Evolutionary conservation across 768 basidiomycete species (phyloP).

Genomic region (Russula sp.): DNA sequence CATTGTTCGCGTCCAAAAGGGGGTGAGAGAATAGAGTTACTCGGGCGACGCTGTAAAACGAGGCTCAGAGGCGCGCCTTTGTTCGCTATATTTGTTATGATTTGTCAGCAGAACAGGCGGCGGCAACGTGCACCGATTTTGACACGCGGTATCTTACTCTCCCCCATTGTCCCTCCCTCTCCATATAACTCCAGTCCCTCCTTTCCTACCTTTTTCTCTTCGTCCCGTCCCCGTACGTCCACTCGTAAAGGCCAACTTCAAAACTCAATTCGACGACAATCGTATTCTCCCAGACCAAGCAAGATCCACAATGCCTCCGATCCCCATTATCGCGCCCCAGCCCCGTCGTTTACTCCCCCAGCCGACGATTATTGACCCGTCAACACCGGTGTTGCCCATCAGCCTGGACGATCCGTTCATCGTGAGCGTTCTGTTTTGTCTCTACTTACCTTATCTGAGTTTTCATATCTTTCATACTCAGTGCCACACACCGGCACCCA

Average conservation of each 20-base stretch:
- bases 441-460: background rate
- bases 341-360: constrained; percentile 14
- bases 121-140: constrained; percentile 20
- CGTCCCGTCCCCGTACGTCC: background rate
- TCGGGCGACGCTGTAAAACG: constrained; percentile 22
- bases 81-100: constrained; percentile 17
- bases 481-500: constrained; percentile 14
- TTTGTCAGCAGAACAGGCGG: constrained; percentile 19
- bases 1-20: constrained; percentile 7
- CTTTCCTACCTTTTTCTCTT: constrained; percentile 12
- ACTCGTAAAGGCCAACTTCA: background rate
- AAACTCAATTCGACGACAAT: background rate
- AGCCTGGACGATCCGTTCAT: constrained; percentile 22
- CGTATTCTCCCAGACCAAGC: background rate
- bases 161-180: constrained; percentile 15
- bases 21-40: constrained; percentile 8
- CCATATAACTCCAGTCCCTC: constrained; percentile 19
- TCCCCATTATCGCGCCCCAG: constrained; percentile 21
- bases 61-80: constrained; percentile 17
- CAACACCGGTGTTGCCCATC: constrained; percentile 8
- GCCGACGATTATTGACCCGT: constrained; percentile 16
- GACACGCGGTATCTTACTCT: constrained; percentile 17
- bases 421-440: constrained; percentile 7
- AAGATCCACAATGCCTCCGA: constrained; percentile 19
- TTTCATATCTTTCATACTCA: constrained; percentile 1